phyloP scores from a whole-genome alignment of 1,284 basidiomycete genomes.

The Albatrellus sp. region DNA sequence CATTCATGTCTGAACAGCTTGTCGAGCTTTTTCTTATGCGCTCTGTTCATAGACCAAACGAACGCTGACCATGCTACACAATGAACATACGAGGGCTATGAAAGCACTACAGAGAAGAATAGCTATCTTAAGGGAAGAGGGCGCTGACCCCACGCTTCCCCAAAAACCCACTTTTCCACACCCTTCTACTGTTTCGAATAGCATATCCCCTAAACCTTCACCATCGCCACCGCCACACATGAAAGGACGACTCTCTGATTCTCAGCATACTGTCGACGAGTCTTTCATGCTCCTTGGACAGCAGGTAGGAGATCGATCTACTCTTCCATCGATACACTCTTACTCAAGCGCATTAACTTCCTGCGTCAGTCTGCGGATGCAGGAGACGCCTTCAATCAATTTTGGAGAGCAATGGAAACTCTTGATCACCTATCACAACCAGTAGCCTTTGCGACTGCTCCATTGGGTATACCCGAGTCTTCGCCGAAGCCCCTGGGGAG shows the following conservation, averaged over 20 bases:
- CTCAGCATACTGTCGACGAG: conserved; percentile 65
- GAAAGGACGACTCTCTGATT: conserved; percentile 43
- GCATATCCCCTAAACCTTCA: conserved; percentile 9
- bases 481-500: conserved; percentile 20
- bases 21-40: conserved; percentile 8
- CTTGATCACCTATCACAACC: conserved; percentile 71
- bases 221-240: conserved; percentile 13
- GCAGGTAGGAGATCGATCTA: conserved; percentile 26
- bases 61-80: conserved; percentile 59
- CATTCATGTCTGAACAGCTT: conserved; percentile 10
- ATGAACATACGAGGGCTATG: conserved; percentile 53
- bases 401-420: conserved; percentile 76
- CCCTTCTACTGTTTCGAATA: conserved; percentile 10
- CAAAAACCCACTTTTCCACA: conserved; percentile 21
- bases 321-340: not conserved
- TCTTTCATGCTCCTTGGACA: conserved; percentile 76
- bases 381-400: conserved; percentile 72
- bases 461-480: conserved; percentile 36
- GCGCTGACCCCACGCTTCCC: conserved; percentile 53
- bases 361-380: conserved; percentile 46
- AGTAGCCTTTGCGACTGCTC: conserved; percentile 74
- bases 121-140: conserved; percentile 55
- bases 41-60: conserved; percentile 46
- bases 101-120: conserved; percentile 62
- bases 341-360: not conserved